Conservation (phyloP, 2,329 filamentous ascomycete genomes). For the Hyphodiscus sp. region DNA sequence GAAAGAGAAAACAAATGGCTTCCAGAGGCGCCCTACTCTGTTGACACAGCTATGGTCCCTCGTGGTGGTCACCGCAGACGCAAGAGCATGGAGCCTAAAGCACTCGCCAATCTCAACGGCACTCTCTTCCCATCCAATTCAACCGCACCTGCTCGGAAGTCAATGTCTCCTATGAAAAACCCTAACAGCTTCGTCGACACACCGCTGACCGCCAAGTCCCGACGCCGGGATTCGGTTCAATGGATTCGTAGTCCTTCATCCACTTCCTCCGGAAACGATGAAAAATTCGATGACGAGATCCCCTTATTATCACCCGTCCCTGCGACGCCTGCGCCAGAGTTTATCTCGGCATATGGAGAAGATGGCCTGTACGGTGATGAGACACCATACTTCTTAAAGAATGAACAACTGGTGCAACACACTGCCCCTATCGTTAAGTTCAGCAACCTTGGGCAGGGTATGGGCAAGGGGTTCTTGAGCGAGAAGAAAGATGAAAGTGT, state of each 20-base stretch:
- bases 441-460: conserved; percentile 15
- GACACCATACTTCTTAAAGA: conserved; percentile 29
- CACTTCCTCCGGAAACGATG: conserved; percentile 6
- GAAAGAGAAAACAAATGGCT: conserved; percentile 72
- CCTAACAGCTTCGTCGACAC: conserved; percentile 25
- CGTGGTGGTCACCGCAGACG: conserved; percentile 65
- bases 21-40: conserved; percentile 62
- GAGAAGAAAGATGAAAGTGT: conserved; percentile 45
- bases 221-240: conserved; percentile 27
- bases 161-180: conserved; percentile 27
- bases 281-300: conserved; percentile 20
- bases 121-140: conserved; percentile 43
- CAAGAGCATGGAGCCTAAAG: conserved; percentile 75
- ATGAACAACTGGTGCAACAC: conserved; percentile 26
- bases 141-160: conserved; percentile 23
- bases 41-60: conserved; percentile 61
- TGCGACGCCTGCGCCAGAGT: conserved; percentile 27
- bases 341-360: conserved; percentile 26
- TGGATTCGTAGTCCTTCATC: conserved; percentile 29
- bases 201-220: conserved; percentile 24
- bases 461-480: conserved; percentile 33
- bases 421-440: conserved; percentile 26
- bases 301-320: conserved; percentile 27
- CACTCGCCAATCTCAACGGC: conserved; percentile 62
- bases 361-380: conserved; percentile 26